Evolutionary conservation across 352 stramenopile genomes (phyloP), one percentile per base, ranked within the genome.

Genomic region (Elongisporangium anandrum): DNA sequence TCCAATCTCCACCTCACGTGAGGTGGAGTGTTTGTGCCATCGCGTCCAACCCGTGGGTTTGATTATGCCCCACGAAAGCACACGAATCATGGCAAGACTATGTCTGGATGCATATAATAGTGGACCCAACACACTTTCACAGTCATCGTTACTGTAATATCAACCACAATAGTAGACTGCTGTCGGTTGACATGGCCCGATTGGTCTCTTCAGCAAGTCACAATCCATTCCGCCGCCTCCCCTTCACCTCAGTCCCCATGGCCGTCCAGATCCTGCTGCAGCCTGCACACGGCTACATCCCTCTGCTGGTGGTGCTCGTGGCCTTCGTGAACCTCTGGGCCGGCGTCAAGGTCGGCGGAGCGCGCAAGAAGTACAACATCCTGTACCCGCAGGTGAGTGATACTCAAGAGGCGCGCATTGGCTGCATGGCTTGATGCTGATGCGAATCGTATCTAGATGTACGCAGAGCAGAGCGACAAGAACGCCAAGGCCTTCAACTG

Each of bases 401-500:
- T 38, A 17, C 34, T 2, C 10, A 45, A 17, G 34, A 12, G 5
- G 9, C 29, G 9, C 29, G 29, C 5, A 13, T 15, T 13, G 29
- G 34, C 16, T 12, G 4, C 10, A 56, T 21, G 48, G 26, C 24
- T 21, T 3, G 17, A 38, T 45, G 45, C 6, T 24, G 20, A 17
- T 48, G 17, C 16, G 4, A n/a, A n/a, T n/a, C n/a, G n/a, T n/a
- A n/a, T n/a, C n/a, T n/a, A 93, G 74, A 90, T 96, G 71, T 96
- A 97, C 68, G 88, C 87, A 0, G 85, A 97, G 58, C 71, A 94
- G 66, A 86, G 68, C 56, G 85, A 93, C 63, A 94, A 97, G 70
- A 85, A 97, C 63, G 88, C 78, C 55, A 92, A 81, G 61, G 85
- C 75, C 2, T 85, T 98, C 70, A 98, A 97, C 77, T 96, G 87